Percentiles rank a stretch among this genome's conserved stretches.
These are phyloP conservation scores for Chamaenerion angustifolium DNA, from an alignment of 345 rosid genomes.

Conservation along the genomic window DNA sequence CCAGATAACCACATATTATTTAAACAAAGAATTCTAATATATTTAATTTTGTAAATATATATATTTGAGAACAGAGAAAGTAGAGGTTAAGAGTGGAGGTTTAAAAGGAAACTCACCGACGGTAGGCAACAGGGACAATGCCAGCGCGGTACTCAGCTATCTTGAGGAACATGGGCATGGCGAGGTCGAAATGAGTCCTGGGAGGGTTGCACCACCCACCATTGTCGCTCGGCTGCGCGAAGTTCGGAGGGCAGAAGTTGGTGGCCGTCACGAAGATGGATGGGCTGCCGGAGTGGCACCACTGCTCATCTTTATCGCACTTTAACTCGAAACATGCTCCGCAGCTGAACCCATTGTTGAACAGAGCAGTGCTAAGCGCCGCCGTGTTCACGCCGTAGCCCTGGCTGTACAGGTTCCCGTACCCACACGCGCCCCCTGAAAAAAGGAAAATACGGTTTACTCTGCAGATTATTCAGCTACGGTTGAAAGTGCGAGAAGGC, in stretches of 20 bases:
- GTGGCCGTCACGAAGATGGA: conserved; percentile 15
- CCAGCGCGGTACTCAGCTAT: conserved; percentile 56
- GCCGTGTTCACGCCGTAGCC: conserved; percentile 39
- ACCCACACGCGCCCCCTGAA: conserved; percentile 30
- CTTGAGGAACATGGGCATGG: no score
- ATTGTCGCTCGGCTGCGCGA: conserved; percentile 9
- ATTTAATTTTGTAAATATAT: no score
- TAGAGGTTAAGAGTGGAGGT: no score
- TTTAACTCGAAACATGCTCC: conserved; percentile 38
- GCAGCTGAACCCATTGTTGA: conserved; percentile 38
- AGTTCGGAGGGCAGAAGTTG: conserved; percentile 19
- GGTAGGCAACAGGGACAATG: conserved; percentile 59
- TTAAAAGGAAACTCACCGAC: conserved; percentile 59
- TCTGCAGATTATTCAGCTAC: neutral
- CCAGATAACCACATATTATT: no score
- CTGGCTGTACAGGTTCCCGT: conserved; percentile 33
- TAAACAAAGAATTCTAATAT: no score
- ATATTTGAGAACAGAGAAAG: no score
- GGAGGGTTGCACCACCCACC: conserved; percentile 22
- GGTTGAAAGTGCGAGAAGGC: neutral
- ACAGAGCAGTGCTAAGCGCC: conserved; percentile 19
- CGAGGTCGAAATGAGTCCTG: conserved; percentile 13
- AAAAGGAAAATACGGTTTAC: neutral
- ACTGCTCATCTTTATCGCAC: conserved; percentile 24
- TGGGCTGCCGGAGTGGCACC: conserved; percentile 22